Base-by-base conservation (phyloP, 208 protist species). In the Leishmania turanica region DNA sequence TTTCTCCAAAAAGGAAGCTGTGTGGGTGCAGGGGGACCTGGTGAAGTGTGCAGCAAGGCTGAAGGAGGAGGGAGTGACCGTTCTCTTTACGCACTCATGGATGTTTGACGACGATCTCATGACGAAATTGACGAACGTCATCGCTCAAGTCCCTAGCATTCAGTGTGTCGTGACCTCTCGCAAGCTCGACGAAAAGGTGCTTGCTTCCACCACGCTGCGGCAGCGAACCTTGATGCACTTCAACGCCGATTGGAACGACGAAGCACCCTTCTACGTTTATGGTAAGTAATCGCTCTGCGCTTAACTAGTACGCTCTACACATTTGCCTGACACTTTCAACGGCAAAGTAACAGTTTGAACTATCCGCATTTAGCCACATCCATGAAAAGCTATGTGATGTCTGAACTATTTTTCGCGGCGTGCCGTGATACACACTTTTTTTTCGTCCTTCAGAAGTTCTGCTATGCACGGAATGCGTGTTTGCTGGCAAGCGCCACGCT, bases 71-170 rank as follows among this genome's bases (percentile, higher is more conserved):
- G 87, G 87, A 11, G 91, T 97, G 2, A 97, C 89, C 71, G 91
- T 93, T 27, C 75, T 97, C 40, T 96, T 97, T 68, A 89, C 90
- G 2, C 92, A 95, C 72, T 96, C 91, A 8, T 96, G 91, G 90
- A 95, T 95, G 91, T 95, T 97, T 82, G 93, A 97, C 65, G 89
- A 97, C 71, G 84, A 88, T 31, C 82, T 96, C 34, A 97, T 97
- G 92, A 78, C 81, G 40, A 87, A 89, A 42, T 68, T 96, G 31
- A 90, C 88, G 1, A 65, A 90, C 27, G 80, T 96, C n/a, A 75
- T 95, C 56, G 73, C 79, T 2, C 73, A 84, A 73, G 85, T 96
- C 1, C 92, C 93, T n/a, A 83, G 86, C 37, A 78, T 97, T 40
- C 56, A 85, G 75, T 96, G 92, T 83, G 89, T 97, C 15, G 80